These are phyloP conservation scores for Ascochyta lentis DNA, from an alignment of 2,329 filamentous ascomycete species.

Conservation along the genomic window DNA sequence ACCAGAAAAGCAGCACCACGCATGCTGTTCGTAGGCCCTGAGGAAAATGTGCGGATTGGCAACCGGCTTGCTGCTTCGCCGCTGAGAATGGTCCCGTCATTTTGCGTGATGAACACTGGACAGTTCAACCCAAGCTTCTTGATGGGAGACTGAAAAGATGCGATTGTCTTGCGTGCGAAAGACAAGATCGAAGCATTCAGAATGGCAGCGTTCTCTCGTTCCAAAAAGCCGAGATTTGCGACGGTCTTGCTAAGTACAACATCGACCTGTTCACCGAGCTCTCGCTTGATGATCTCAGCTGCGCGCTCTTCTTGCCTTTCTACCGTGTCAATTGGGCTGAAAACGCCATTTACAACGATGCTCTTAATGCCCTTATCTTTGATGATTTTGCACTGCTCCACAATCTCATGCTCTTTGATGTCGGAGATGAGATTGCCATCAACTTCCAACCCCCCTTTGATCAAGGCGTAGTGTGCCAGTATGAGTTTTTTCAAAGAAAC, in stretches of 20 bases:
- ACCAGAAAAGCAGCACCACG: conserved; percentile 56
- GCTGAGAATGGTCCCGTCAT: conserved; percentile 59
- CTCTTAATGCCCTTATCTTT: conserved; percentile 53
- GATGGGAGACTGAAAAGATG: conserved; percentile 56
- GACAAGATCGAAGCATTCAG: conserved; percentile 58
- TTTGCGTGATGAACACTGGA: conserved; percentile 60
- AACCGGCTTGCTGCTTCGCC: conserved; percentile 55
- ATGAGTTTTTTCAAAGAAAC: conserved; percentile 54
- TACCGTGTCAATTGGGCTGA: conserved; percentile 63
- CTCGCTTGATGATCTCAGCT: conserved; percentile 55
- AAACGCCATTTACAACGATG: conserved; percentile 64
- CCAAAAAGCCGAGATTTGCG: conserved; percentile 58
- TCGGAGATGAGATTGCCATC: conserved; percentile 56
- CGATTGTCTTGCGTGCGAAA: conserved; percentile 55
- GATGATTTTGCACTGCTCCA: conserved; percentile 53
- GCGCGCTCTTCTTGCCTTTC: conserved; percentile 61
- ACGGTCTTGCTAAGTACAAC: conserved; percentile 61
- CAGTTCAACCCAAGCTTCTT: conserved; percentile 54
- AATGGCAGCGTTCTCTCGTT: conserved; percentile 60
- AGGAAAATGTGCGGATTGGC: conserved; percentile 60
- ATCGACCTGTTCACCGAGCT: conserved; percentile 54
- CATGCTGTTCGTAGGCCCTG: conserved; percentile 62
- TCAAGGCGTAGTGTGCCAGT: conserved; percentile 52
- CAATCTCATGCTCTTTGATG: conserved; percentile 54
- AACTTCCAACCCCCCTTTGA: conserved; percentile 60